Evolutionary conservation across 345 rosid genomes (phyloP), one percentile per base, ranked within the genome.

Genomic region (Gossypium anomalum): DNA sequence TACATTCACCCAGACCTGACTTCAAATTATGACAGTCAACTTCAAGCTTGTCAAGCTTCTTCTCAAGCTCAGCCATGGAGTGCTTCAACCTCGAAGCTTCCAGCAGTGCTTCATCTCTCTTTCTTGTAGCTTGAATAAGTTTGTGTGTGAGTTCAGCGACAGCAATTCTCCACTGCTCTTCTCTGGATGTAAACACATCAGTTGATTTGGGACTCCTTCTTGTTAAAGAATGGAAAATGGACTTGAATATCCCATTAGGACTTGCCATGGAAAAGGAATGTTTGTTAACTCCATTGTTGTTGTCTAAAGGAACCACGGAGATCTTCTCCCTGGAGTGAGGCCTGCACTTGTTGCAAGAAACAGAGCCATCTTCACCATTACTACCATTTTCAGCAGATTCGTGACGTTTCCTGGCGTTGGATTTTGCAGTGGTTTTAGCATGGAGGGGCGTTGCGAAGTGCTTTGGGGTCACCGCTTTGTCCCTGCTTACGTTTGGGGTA

Each of bases 51-150:
- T 86, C 88, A 58, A 95, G 97, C 73, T 95, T 95, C 80, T 89
- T 93, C 84, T 95, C 99, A n/a, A 95, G 94, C 79, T 95, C 98
- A 43, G 87, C 73, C 97, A 93, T 91, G 53, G 99, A 88, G 17
- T 87, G 55, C 71, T 91, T 95, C 43, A 95, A 83, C 79, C 83
- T 88, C 1, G 93, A 90, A 74, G 93, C 93, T 82, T 95, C 97
- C 22, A 77, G 79, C 16, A 91, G 59, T 1, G 98, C 98, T 78
- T 86, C 99, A 57, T 95, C 98, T 70, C 90, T 84, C 86, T 84
- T 90, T 75, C 93, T 88, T 9, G 97, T 93, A 15, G 97, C 83
- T 75, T 91, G 91, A 43, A 86, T 83, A 56, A 91, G 86, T 86
- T 91, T 93, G 67, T 92, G 88, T 0, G 99, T 88, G 14, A 95